phyloP scores from a whole-genome alignment of 768 basidiomycete genomes.

The Amanita thiersii region DNA sequence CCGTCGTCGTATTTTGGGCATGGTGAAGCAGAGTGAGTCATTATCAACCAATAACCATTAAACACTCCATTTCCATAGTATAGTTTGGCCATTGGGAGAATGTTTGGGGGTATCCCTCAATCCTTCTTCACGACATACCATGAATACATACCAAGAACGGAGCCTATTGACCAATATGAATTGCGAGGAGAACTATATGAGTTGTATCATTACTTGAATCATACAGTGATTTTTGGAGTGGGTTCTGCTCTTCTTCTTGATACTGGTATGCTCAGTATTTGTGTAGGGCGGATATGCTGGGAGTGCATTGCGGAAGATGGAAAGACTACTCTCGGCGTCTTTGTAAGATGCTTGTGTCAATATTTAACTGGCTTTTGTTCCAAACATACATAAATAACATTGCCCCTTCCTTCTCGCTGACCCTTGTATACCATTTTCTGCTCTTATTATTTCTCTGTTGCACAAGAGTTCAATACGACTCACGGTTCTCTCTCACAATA shows the following conservation, averaged over 20 bases:
- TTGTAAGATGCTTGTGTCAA: not conserved
- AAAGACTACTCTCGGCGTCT: slow-evolving; percentile 16
- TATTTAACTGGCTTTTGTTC: not conserved
- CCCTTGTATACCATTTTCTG: too few species aligned
- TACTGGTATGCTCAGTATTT: slow-evolving; percentile 7
- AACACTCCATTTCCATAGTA: not conserved
- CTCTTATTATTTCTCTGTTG: too few species aligned
- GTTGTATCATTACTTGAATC: slow-evolving; percentile 77
- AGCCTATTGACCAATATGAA: slow-evolving; percentile 57
- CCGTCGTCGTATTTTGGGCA: slow-evolving; percentile 77
- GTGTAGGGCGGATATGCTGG: slow-evolving; percentile 43
- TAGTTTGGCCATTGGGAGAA: slow-evolving; percentile 70
- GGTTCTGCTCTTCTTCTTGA: slow-evolving; percentile 19
- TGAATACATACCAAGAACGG: slow-evolving; percentile 48
- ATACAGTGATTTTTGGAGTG: slow-evolving; percentile 73
- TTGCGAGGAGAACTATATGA: slow-evolving; percentile 65
- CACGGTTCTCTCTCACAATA: too few species aligned
- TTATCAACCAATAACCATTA: not conserved
- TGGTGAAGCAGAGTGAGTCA: slow-evolving; percentile 69
- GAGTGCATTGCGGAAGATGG: slow-evolving; percentile 43
- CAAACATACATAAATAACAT: slow-evolving; percentile 7
- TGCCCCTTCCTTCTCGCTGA: not conserved
- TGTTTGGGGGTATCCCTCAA: slow-evolving; percentile 68
- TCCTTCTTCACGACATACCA: slow-evolving; percentile 64
- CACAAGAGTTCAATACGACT: too few species aligned